Percentiles rank a stretch among this genome's conserved stretches.
Conservation (phyloP, 805 yeast species). For the Candida silvicultrix region DNA sequence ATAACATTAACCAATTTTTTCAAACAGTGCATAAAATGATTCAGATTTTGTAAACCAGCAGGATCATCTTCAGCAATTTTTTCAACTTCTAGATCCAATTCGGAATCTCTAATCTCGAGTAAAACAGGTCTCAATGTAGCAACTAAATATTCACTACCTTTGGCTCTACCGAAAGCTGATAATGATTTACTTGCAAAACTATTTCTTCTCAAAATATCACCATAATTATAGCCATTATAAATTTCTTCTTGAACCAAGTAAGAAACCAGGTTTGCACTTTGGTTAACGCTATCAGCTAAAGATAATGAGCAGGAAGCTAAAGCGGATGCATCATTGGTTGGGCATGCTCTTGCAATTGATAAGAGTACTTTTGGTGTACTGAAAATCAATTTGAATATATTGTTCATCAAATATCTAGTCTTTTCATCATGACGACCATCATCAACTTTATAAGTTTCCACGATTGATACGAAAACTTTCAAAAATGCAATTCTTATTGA, state of each 20-base stretch:
- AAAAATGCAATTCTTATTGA: conserved; percentile 67
- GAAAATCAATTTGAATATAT: conserved; percentile 25
- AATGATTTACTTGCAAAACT: conserved; percentile 76
- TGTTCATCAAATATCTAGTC: conserved; percentile 15
- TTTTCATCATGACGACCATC: conserved; percentile 23
- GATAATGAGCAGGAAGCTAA: conserved; percentile 61
- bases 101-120: conserved; percentile 41
- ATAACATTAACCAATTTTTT: conserved; percentile 53
- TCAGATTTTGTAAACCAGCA: conserved; percentile 33
- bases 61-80: conserved; percentile 33
- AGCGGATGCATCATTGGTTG: conserved; percentile 63
- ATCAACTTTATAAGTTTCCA: conserved; percentile 27
- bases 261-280: conserved; percentile 41
- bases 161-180: conserved; percentile 62
- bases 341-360: conserved; percentile 54
- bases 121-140: conserved; percentile 50
- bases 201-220: conserved; percentile 74
- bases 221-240: conserved; percentile 47
- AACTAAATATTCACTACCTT: conserved; percentile 54
- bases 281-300: conserved; percentile 40
- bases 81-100: conserved; percentile 61
- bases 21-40: conserved; percentile 50
- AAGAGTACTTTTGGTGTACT: conserved; percentile 38
- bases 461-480: conserved; percentile 69
- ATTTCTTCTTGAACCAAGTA: conserved; percentile 60